Evolutionary conservation across 2,329 filamentous ascomycete genomes (phyloP).

Genomic region (Gremmenia infestans): DNA sequence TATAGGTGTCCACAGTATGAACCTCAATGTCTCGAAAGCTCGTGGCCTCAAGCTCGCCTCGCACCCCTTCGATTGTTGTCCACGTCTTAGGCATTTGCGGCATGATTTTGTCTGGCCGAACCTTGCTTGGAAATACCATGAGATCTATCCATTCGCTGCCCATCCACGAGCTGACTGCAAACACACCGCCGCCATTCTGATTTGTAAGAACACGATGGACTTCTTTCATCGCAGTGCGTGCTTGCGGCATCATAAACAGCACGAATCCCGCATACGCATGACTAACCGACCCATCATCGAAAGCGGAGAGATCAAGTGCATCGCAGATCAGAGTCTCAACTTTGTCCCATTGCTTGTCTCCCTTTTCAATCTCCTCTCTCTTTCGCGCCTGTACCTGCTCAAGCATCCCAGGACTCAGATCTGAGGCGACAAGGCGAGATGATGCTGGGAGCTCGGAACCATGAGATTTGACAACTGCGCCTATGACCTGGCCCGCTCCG

Average conservation of each 20-base stretch:
- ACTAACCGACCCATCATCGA: neutral
- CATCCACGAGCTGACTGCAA: conserved; percentile 4
- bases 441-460: neutral
- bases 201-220: neutral
- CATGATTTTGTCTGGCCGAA: neutral
- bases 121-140: neutral
- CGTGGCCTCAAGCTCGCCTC: conserved; percentile 2
- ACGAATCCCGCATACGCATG: neutral
- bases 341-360: neutral
- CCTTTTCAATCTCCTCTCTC: neutral
- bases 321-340: neutral
- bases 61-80: conserved; percentile 1
- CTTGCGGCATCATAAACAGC: neutral
- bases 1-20: conserved; percentile 2
- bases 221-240: neutral
- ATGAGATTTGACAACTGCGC: neutral
- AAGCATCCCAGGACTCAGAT: conserved; percentile 2
- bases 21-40: conserved; percentile 4
- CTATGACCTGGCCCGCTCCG: neutral
- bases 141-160: conserved; percentile 3
- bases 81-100: neutral
- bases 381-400: neutral
- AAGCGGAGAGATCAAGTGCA: neutral
- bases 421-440: neutral
- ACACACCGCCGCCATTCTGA: neutral